These are phyloP conservation scores for Aspergillus sp. DNA, from an alignment of 2,329 filamentous ascomycete genomes.

Conservation along the genomic window DNA sequence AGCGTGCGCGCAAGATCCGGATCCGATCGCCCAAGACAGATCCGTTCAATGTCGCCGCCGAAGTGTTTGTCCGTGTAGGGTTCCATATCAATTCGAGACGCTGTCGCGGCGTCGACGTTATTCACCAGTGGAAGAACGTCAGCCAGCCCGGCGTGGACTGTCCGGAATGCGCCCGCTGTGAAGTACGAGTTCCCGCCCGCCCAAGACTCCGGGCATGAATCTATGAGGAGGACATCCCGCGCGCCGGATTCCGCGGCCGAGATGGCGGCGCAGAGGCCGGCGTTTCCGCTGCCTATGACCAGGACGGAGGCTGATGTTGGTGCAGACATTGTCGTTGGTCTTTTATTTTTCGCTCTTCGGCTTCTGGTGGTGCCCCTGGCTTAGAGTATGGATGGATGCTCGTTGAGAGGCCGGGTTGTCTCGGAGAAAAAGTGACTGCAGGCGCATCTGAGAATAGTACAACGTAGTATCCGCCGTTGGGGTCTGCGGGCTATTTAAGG, in stretches of 20 bases:
- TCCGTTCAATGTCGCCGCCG: conserved; percentile 57
- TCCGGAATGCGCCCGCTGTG: conserved; percentile 68
- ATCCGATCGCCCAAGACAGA: conserved; percentile 61
- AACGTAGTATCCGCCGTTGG: not conserved
- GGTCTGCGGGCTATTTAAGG: not conserved
- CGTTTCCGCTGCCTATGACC: conserved; percentile 67
- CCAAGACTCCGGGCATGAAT: conserved; percentile 63
- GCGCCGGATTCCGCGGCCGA: conserved; percentile 49
- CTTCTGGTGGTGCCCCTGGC: too few species aligned
- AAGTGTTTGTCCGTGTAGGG: conserved; percentile 63
- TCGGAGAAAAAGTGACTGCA: not conserved
- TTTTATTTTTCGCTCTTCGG: not conserved
- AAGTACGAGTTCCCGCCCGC: conserved; percentile 69
- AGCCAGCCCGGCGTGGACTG: conserved; percentile 57
- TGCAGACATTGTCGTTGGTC: not conserved
- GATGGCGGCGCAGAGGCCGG: conserved; percentile 65
- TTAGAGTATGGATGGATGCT: too few species aligned
- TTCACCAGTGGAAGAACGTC: conserved; percentile 67
- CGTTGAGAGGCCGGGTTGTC: too few species aligned
- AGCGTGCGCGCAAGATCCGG: conserved; percentile 53
- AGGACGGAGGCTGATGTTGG: conserved; percentile 40
- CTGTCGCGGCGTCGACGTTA: conserved; percentile 56
- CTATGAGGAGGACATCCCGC: conserved; percentile 57
- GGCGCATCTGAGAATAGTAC: not conserved
- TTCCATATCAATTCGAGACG: conserved; percentile 60